Percentiles rank a stretch among this genome's conserved stretches.
These are phyloP conservation scores for Lentinus tigrinus DNA, from an alignment of 768 basidiomycete genomes.

Conservation along the genomic window DNA sequence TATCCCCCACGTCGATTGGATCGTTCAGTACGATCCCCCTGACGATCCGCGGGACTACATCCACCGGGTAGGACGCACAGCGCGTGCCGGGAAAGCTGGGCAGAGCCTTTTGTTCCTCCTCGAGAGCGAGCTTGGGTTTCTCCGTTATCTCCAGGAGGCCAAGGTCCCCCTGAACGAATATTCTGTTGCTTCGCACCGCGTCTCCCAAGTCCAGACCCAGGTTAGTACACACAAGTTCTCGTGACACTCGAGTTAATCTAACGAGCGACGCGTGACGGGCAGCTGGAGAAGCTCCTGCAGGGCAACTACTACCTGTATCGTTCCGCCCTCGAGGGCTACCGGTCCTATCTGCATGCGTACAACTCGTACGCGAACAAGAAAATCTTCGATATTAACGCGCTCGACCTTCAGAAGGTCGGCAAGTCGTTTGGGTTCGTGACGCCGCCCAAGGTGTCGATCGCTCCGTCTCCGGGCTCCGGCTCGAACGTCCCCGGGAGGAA, in stretches of 20 bases:
- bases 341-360: conserved; percentile 95
- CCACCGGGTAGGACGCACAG: conserved; percentile 96
- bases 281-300: conserved; percentile 93
- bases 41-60: conserved; percentile 99
- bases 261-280: background rate
- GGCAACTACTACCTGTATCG: conserved; percentile 97
- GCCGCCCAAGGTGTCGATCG: conserved; percentile 51
- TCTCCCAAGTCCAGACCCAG: conserved; percentile 95
- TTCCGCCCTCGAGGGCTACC: conserved; percentile 89
- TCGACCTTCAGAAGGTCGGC: conserved; percentile 93
- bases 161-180: conserved; percentile 98
- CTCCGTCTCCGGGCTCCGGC: too few relatives aligned
- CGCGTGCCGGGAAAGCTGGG: conserved; percentile 93
- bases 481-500: too few relatives aligned
- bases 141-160: conserved; percentile 94
- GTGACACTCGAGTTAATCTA: background rate
- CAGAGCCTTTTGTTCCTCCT: conserved; percentile 93
- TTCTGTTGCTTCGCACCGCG: conserved; percentile 85
- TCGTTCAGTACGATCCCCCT: conserved; percentile 97
- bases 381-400: conserved; percentile 93
- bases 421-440: conserved; percentile 95
- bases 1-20: conserved; percentile 98
- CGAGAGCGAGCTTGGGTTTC: conserved; percentile 91
- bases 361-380: conserved; percentile 97
- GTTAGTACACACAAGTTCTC: conserved; percentile 41